Evolutionary conservation across 441 rosid species (phyloP).

Genomic region (Brassica hybrid): DNA sequence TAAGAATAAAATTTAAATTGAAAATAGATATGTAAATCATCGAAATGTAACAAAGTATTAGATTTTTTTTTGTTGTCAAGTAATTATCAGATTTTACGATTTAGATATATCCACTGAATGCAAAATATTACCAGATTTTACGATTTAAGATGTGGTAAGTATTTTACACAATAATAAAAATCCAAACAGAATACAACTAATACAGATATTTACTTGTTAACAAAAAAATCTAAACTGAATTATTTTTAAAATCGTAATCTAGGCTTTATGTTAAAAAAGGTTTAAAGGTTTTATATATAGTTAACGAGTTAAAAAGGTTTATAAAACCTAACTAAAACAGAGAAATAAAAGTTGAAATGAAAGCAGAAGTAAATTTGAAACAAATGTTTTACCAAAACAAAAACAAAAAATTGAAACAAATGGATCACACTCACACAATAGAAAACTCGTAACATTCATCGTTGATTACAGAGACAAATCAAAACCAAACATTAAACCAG

Average conservation of each 20-base stretch:
- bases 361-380: no score
- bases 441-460: neutral
- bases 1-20: no score
- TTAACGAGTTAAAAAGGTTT: neutral
- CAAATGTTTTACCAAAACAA: no score
- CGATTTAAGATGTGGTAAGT: no score
- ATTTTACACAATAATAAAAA: no score
- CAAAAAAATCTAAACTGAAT: neutral
- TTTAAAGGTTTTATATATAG: neutral
- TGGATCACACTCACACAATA: neutral
- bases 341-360: no score
- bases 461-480: neutral
- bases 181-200: no score
- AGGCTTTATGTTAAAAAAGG: neutral
- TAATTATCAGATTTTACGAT: neutral
- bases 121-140: no score
- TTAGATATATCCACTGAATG: no score
- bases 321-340: no score
- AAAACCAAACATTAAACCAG: neutral
- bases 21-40: neutral
- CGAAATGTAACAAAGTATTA: neutral
- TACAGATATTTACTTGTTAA: no score
- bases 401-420: neutral
- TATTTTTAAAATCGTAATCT: neutral
- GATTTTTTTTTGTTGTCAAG: neutral